These are phyloP conservation scores for Candida taoyuanica DNA, from an alignment of 805 yeast genomes.

Conservation along the genomic window DNA sequence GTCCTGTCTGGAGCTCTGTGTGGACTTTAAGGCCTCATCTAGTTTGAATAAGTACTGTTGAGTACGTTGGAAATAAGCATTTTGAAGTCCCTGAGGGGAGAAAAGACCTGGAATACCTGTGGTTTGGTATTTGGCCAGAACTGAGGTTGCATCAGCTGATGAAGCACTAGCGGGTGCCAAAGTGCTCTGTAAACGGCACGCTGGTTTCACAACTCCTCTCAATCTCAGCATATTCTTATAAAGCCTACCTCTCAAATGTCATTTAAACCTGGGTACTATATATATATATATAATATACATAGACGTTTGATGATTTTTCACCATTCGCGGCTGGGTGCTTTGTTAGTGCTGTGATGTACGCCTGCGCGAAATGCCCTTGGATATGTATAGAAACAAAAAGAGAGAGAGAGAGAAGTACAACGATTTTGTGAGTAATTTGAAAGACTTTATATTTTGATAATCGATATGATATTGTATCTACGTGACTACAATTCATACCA, in stretches of 20 bases:
- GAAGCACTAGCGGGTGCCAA: constrained; percentile 6
- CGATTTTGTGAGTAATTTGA: not conserved
- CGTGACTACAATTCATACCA: too few relatives aligned
- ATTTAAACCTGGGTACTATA: too few relatives aligned
- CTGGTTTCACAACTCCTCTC: constrained; percentile 1
- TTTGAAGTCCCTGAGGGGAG: constrained; percentile 42
- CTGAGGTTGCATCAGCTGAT: constrained; percentile 10
- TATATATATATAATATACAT: not conserved
- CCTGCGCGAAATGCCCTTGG: not conserved
- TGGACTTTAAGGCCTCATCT: constrained; percentile 1
- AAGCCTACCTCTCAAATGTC: not conserved
- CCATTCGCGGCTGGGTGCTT: constrained; percentile 7
- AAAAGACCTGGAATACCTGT: constrained; percentile 47
- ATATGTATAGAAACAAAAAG: too few relatives aligned
- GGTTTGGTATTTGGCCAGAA: constrained; percentile 17
- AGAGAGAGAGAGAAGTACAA: not conserved
- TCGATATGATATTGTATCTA: too few relatives aligned
- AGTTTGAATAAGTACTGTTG: constrained; percentile 28
- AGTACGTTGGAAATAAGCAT: constrained; percentile 47
- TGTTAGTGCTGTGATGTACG: constrained; percentile 21
- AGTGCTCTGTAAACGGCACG: constrained; percentile 14
- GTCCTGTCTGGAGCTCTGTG: constrained; percentile 2
- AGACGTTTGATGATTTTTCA: not conserved
- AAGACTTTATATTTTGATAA: too few relatives aligned
- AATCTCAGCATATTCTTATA: constrained; percentile 4